These are phyloP conservation scores for Fusarium irregulare DNA, from an alignment of 2,329 filamentous ascomycete species.

Conservation along the genomic window DNA sequence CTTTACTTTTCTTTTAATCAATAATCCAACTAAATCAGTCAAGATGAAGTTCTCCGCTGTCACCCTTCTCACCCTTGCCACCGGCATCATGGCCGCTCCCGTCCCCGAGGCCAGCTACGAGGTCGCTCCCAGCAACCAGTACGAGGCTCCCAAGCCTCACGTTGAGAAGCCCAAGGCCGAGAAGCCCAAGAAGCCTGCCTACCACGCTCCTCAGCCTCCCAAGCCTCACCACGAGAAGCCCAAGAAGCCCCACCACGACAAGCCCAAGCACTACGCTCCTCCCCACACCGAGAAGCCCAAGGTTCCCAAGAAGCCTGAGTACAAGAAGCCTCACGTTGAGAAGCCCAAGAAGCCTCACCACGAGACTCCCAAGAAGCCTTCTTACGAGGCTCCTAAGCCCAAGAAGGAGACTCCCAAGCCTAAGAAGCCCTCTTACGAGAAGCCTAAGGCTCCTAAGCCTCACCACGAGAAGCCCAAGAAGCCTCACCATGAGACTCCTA, in stretches of 20 bases:
- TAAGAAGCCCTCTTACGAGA: background rate
- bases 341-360: background rate
- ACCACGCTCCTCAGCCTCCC: background rate
- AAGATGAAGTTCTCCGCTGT: slow-evolving; percentile 36
- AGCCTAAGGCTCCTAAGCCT: slow-evolving; percentile 1
- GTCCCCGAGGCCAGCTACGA: slow-evolving; percentile 26
- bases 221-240: slow-evolving; percentile 21
- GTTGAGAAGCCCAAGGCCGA: slow-evolving; percentile 3
- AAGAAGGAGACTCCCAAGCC: background rate
- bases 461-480: slow-evolving; percentile 1
- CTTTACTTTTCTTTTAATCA: background rate
- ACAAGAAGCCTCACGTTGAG: background rate
- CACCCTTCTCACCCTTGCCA: slow-evolving; percentile 33
- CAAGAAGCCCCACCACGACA: background rate
- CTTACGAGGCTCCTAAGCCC: background rate
- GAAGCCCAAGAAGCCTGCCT: slow-evolving; percentile 4
- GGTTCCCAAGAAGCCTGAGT: background rate
- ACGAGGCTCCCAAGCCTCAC: slow-evolving; percentile 20
- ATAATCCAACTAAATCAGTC: background rate
- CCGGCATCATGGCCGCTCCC: slow-evolving; percentile 29
- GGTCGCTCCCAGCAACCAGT: slow-evolving; percentile 4
- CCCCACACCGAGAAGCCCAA: background rate
- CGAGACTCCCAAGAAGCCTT: background rate
- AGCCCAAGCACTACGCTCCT: background rate
- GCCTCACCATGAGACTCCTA: background rate